Conservation (phyloP, 768 basidiomycete species). For the Russula compacta region DNA sequence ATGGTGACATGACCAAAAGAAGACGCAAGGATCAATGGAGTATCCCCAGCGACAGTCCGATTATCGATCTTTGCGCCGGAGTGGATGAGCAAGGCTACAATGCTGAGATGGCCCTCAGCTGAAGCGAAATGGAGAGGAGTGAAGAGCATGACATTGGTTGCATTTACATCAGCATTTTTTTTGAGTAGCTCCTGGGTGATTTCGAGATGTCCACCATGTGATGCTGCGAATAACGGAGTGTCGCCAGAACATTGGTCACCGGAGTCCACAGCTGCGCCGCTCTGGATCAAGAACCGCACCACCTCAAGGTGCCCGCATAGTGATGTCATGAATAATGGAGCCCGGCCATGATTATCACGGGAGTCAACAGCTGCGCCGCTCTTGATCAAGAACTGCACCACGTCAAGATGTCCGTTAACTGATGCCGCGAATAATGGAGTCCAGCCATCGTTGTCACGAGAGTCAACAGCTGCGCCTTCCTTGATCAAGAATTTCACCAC, state of each 20-base stretch:
- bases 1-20: neutral
- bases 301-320: no score
- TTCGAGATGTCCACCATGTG: neutral
- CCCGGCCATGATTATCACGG: neutral
- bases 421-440: neutral
- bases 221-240: neutral
- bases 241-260: no score
- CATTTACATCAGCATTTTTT: neutral
- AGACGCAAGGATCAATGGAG: neutral
- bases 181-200: neutral
- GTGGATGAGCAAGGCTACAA: neutral
- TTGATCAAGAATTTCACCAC: neutral
- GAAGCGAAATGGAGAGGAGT: neutral
- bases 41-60: neutral
- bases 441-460: neutral
- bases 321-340: neutral
- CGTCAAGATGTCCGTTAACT: rapidly evolving
- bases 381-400: neutral
- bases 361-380: neutral
- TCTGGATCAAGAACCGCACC: no score
- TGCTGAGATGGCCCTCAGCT: neutral
- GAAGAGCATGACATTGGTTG: no score
- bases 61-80: neutral
- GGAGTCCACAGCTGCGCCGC: no score
- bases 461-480: neutral